These are phyloP conservation scores for Nakazawaea holstii DNA, from an alignment of 805 yeast species.

Conservation along the genomic window DNA sequence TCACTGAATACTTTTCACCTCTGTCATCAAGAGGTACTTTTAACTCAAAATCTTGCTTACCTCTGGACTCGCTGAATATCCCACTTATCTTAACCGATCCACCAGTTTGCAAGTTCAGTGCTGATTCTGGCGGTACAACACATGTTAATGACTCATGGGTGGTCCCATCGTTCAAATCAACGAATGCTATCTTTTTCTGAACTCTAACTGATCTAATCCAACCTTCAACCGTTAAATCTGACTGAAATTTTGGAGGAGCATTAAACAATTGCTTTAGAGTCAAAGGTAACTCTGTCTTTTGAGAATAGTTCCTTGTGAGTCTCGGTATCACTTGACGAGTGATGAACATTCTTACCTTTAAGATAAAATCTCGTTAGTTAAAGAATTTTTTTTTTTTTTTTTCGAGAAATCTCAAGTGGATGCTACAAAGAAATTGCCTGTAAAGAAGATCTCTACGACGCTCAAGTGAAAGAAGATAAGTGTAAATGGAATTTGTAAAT, in stretches of 20 bases:
- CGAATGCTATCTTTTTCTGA: conserved; percentile 72
- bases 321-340: neutral
- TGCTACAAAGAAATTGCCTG: too few relatives aligned
- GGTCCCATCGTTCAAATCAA: conserved; percentile 80
- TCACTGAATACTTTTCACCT: conserved; percentile 27
- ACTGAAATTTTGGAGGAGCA: conserved; percentile 30
- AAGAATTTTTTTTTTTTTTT: neutral
- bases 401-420: neutral
- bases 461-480: too few relatives aligned
- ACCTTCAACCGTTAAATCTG: conserved; percentile 51
- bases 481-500: too few relatives aligned
- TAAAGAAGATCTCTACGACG: too few relatives aligned
- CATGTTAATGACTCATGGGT: conserved; percentile 48
- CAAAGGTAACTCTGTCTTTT: conserved; percentile 14
- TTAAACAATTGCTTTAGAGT: conserved; percentile 24
- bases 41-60: conserved; percentile 51
- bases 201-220: conserved; percentile 69
- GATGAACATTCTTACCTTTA: neutral
- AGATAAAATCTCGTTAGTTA: neutral
- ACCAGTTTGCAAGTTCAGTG: conserved; percentile 32
- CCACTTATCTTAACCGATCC: conserved; percentile 24
- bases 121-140: conserved; percentile 38
- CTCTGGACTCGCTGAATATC: conserved; percentile 36
- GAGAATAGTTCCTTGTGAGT: neutral
- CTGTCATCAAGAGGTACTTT: conserved; percentile 14